Evolutionary conservation across 345 rosid genomes (phyloP), one percentile per base, ranked within the genome.

Genomic region (Limnanthes douglasii): DNA sequence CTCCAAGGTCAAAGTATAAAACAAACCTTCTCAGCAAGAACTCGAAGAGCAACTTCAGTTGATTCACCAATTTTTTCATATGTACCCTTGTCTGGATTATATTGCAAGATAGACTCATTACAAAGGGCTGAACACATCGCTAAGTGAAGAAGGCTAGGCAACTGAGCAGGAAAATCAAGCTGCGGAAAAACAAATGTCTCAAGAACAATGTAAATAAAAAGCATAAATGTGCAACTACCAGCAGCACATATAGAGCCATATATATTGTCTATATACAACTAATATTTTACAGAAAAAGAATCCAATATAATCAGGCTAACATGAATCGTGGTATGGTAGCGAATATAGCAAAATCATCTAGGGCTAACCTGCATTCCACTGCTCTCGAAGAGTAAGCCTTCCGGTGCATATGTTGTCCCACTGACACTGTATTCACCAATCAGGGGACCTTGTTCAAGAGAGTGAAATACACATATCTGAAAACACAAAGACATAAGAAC

Each of bases 41-140:
- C 94, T 18, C 96, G 88, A 25, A 90, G 73, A 33, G 98, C 98
- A 46, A 90, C 98, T 75, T 90, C 98, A 50, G 98, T 90, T 46
- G 98, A 78, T 66, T 90, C 96, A 37, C 98, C 98, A 50, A 90
- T 90, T 54, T 90, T 90, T 64, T 90, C 98, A 46, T 77, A 84
- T 43, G 49, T 65, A 28, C 73, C 82, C 39, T 80, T 84, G 49
- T 90, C 98, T 34, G 92, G 96, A 67, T 90, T 90, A 60, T 90
- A 90, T 57, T 84, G 98, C 54, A 90, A 61, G 39, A 75, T 54
- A 48, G 98, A 90, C 53, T 80, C 98, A 31, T 90, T 90, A 71
- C 98, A 90, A 37, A 90, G 74, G 31, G 98, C 75, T 51, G 96
- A 90, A 61, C 98, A 78, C 86, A 75, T 84, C 18, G 98, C 94